Evolutionary conservation across 176 grass and related monocot species (phyloP), one percentile per base, ranked within the genome.

Genomic region (Oryza longistaminata): DNA sequence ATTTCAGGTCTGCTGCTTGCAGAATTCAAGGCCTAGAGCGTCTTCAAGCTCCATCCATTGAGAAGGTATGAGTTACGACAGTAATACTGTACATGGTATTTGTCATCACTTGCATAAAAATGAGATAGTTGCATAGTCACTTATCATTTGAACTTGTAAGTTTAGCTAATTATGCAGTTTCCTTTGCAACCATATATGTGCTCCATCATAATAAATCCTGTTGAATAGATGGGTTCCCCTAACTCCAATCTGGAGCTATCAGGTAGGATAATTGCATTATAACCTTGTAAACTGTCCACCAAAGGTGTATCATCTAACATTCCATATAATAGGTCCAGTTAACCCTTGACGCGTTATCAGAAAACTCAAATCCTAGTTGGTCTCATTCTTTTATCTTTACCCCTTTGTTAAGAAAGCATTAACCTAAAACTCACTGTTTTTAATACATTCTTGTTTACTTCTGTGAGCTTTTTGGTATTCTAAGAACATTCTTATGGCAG

Each of bases 1-100:
- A 79, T 84, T 85, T 65, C 88, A 94, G 92, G 87, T 58, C 86
- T 69, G 40, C 89, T 77, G 73, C 43, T 66, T 90, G 79, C 86
- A 90, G 62, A 81, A 71, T 93, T 87, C 91, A 91, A 82, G 78
- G 89, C 42, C 24, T 67, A 53, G 70, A 92, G 72, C 79, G 81
- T 10, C 77, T 95, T 86, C 93, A 95, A 69, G 58, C 44, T 86
- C 75, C 83, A 42, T 88, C 76, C 70, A 87, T 85, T 29, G 88
- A 93, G 66, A 95, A 98, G 96, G 96, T 93, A 93, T 61, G 55
- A 61, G 9, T 61, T 10, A 61, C 13, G 7, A 2, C 46, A 79
- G 64, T 5, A 21, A 27, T 79, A 39, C 39, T 71, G 44, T 21
- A 58, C 49, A 64, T 64, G 74, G 11, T 68, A 26, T 15, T 16